Evolutionary conservation across 371 early-diverging fungal genomes (phyloP).

Genomic region (Mortierella sp.): DNA sequence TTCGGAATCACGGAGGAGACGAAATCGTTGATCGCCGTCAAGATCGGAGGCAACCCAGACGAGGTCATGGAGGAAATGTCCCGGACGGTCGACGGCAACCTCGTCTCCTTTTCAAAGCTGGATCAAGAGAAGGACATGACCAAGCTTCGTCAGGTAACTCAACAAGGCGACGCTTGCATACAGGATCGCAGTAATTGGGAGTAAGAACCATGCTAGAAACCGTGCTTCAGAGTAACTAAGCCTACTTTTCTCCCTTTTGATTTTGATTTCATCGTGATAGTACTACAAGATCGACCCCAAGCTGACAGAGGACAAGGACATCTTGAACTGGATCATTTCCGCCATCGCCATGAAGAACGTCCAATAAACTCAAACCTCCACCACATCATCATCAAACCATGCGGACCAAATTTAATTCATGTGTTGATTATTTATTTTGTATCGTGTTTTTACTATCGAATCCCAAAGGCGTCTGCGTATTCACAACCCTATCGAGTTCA

Average conservation of each 20-base stretch:
- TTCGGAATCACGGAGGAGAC: slow-evolving; percentile 67
- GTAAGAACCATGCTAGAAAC: no score
- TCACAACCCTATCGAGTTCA: no score
- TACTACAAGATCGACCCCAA: slow-evolving; percentile 57
- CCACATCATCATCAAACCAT: not conserved
- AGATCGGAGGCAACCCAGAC: slow-evolving; percentile 60
- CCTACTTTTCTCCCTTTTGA: not conserved
- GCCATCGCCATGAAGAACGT: slow-evolving; percentile 54
- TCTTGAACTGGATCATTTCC: slow-evolving; percentile 56
- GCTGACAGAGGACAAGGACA: slow-evolving; percentile 45
- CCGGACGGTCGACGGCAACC: slow-evolving; percentile 42
- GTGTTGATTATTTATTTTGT: not conserved
- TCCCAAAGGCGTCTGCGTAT: not conserved
- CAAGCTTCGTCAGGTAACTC: slow-evolving; percentile 47
- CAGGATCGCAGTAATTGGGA: no score
- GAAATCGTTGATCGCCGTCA: slow-evolving; percentile 63
- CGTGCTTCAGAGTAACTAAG: not conserved
- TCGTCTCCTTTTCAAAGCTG: slow-evolving; percentile 49
- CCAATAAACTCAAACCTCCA: slow-evolving; percentile 13
- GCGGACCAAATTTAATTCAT: not conserved
- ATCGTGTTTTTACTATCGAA: not conserved
- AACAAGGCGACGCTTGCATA: no score
- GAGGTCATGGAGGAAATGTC: slow-evolving; percentile 60
- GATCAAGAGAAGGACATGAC: slow-evolving; percentile 53
- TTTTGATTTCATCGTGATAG: slow-evolving; percentile 8